A percentile compares a stretch with the other conserved stretches of the same genome.
phyloP scores from a whole-genome alignment of 805 yeast species.

The Soucietia sequanensis region DNA sequence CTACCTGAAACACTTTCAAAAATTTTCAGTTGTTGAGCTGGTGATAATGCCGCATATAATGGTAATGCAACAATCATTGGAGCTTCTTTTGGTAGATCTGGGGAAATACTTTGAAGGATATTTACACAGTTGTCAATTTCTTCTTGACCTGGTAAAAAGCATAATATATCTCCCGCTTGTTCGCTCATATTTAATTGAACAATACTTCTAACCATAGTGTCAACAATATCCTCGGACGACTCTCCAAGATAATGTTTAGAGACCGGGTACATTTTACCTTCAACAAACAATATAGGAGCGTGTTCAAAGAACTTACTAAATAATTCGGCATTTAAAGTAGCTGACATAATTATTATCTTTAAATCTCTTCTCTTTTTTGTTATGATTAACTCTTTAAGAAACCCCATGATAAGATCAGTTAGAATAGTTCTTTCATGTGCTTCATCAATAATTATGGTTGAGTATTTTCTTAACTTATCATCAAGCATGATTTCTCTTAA shows the following conservation, averaged over 20 bases:
- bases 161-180: slow-evolving; percentile 85
- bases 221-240: slow-evolving; percentile 81
- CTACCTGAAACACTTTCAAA: slow-evolving; percentile 64
- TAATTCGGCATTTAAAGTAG: slow-evolving; percentile 89
- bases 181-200: slow-evolving; percentile 79
- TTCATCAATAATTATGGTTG: slow-evolving; percentile 85
- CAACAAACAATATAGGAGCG: slow-evolving; percentile 83
- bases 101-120: slow-evolving; percentile 57
- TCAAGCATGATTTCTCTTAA: slow-evolving; percentile 86
- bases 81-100: slow-evolving; percentile 67
- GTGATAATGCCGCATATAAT: slow-evolving; percentile 90
- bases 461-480: slow-evolving; percentile 58
- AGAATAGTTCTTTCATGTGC: slow-evolving; percentile 96
- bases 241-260: slow-evolving; percentile 62
- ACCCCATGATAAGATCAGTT: slow-evolving; percentile 88
- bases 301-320: slow-evolving; percentile 74
- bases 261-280: slow-evolving; percentile 88
- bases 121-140: slow-evolving; percentile 87
- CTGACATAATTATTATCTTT: slow-evolving; percentile 87
- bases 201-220: slow-evolving; percentile 68
- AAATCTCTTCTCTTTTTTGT: slow-evolving; percentile 54
- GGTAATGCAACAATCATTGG: slow-evolving; percentile 80
- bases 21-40: slow-evolving; percentile 77
- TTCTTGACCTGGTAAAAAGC: slow-evolving; percentile 95
- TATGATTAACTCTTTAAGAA: slow-evolving; percentile 64